Base-by-base conservation (phyloP, 2,329 filamentous ascomycete genomes). In the Drechslerella coelobrocha region DNA sequence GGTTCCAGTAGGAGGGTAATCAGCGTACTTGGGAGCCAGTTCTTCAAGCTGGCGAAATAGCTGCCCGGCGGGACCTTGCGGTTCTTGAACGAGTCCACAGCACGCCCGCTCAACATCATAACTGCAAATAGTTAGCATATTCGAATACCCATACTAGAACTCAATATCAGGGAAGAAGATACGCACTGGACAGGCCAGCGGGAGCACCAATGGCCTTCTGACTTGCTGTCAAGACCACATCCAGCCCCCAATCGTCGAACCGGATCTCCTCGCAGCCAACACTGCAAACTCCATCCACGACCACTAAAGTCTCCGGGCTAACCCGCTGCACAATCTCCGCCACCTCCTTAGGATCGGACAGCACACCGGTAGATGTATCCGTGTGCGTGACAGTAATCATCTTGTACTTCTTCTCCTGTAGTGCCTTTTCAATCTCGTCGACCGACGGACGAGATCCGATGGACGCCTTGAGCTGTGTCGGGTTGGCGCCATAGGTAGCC, bases 131-230 rank as follows among this genome's bases (percentile, higher is more conserved):
- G 9, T 61, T 26, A 56, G 56, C 31, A 51, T n/a, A 39, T 10
- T 14, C 17, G 5, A n/a, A 39, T 39, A 17, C 17, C 14, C 31
- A 21, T 24, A 24, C n/a, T 24, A 23, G n/a, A n/a, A n/a, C n/a
- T n/a, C n/a, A 37, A 27, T 1, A 57, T n/a, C 5, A 37, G 43
- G 2, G 21, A 39, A 17, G 23, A 3, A 26, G 21, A 34, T 23
- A 59, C 65, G 31, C 62, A 69, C 65, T 97, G 76, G 89, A 95
- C 73, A 99, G 84, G 74, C 94, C 94, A 29, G 94, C 94, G 2
- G 94, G 94, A 79, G 90, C 93, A 63, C 94, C 94, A 76, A 99
- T 96, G 74, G 91, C 94, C 84, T 99, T 99, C 78, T 99, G 94
- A 72, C 90, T 92, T 71, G 94, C 94, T 1, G 94, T 99, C 68